phyloP scores from a whole-genome alignment of 441 rosid genomes.

The Dalechampia spathulata region DNA sequence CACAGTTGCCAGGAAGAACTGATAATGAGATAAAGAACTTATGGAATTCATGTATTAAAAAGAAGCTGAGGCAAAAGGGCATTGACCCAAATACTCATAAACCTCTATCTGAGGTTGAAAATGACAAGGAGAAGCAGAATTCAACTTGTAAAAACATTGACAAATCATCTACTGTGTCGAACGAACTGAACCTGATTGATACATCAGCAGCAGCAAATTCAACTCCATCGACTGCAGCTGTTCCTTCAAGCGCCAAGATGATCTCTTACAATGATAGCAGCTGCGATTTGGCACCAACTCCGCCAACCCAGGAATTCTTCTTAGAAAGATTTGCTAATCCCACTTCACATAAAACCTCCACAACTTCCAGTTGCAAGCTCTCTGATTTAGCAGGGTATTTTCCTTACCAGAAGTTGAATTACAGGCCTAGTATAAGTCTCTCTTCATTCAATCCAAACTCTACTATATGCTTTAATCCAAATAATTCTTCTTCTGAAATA shows the following conservation, averaged over 20 bases:
- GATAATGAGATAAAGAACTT: conserved; percentile 80
- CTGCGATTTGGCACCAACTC: conserved; percentile 14
- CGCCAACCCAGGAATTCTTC: conserved; percentile 38
- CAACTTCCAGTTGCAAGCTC: conserved; percentile 22
- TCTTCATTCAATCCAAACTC: conserved; percentile 20
- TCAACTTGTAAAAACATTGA: conserved; percentile 18
- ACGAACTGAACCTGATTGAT: conserved; percentile 11
- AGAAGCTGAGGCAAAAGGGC: conserved; percentile 68
- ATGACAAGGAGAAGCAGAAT: conserved; percentile 22
- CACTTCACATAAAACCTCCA: conserved; percentile 16
- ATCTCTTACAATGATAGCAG: conserved; percentile 6
- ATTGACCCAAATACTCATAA: conserved; percentile 78
- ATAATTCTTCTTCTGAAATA: conserved; percentile 24
- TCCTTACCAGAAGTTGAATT: conserved; percentile 44
- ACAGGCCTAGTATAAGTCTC: conserved; percentile 30
- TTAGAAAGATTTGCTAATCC: conserved; percentile 25
- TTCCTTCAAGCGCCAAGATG: conserved; percentile 21
- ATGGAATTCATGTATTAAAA: conserved; percentile 78
- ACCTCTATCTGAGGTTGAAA: conserved; percentile 45
- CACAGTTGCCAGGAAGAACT: conserved; percentile 68
- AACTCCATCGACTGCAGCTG: conserved; percentile 10
- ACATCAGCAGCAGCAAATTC: conserved; percentile 1
- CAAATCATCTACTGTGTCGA: conserved; percentile 19
- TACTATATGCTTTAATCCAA: conserved; percentile 34
- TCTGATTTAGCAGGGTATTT: conserved; percentile 37